These are phyloP conservation scores for Xylariales sp. DNA, from an alignment of 2,329 filamentous ascomycete genomes.

Conservation along the genomic window DNA sequence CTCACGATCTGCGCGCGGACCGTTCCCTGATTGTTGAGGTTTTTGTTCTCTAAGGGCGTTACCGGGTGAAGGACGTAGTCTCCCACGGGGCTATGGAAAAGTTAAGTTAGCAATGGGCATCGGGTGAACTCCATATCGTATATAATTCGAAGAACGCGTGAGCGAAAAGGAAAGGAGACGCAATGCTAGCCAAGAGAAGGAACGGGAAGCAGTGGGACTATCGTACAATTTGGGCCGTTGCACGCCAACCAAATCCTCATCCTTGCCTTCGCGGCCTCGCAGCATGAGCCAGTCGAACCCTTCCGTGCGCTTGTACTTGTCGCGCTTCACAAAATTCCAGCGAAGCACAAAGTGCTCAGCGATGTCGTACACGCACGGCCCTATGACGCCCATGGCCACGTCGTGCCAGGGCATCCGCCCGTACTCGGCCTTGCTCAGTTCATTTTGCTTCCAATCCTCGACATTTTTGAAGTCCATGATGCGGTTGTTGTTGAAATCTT, in stretches of 20 bases:
- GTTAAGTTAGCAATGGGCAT: slow-evolving; percentile 9
- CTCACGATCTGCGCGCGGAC: slow-evolving; percentile 87
- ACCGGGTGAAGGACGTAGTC: slow-evolving; percentile 86
- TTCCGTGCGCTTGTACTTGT: slow-evolving; percentile 94
- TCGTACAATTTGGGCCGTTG: slow-evolving; percentile 80
- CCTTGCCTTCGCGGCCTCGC: slow-evolving; percentile 77
- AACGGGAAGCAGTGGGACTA: not conserved
- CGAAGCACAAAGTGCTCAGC: slow-evolving; percentile 94
- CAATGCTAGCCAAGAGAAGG: not conserved
- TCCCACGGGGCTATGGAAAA: slow-evolving; percentile 73
- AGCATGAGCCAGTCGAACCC: slow-evolving; percentile 87
- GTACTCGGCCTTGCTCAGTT: slow-evolving; percentile 89
- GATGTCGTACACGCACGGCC: slow-evolving; percentile 91
- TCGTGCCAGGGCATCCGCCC: slow-evolving; percentile 99
- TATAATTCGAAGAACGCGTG: not conserved
- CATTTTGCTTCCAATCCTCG: slow-evolving; percentile 91
- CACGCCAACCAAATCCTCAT: slow-evolving; percentile 88
- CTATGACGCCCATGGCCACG: slow-evolving; percentile 90
- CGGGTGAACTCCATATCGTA: not conserved
- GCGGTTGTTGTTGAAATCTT: slow-evolving; percentile 98
- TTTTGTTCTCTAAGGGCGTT: slow-evolving; percentile 74
- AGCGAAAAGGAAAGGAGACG: not conserved
- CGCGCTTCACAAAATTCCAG: slow-evolving; percentile 97
- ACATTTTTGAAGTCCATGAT: slow-evolving; percentile 96
- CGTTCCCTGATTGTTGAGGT: slow-evolving; percentile 73